Evolutionary conservation across 2,329 filamentous ascomycete species (phyloP), one percentile per base, ranked within the genome.

Genomic region (Hymenoscyphus repandus): DNA sequence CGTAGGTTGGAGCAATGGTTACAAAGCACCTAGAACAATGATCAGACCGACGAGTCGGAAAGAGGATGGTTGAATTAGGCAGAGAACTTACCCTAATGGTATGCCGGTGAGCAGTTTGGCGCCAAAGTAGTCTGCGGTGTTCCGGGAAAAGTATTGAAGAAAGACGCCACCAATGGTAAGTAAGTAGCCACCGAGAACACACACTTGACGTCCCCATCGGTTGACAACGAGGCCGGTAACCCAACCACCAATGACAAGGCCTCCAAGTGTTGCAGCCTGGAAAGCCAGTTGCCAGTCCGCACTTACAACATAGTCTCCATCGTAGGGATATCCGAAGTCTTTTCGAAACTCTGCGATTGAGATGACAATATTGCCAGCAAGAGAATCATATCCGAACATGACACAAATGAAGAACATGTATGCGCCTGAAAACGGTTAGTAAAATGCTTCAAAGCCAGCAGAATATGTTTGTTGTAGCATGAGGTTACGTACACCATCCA

Each of bases 61-160:
- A n/a, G n/a, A n/a, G n/a, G n/a, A n/a, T n/a, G n/a, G n/a, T n/a
- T n/a, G n/a, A n/a, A n/a, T 34, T 34, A 9, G 13, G 32, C 13
- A 13, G 13, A 13, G 9, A 34, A 34, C 32, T 34, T 13, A 34
- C 32, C 73, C 73, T 71, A 72, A 74, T 1, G 72, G 73, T 43
- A 75, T 68, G 46, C 73, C 70, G 43, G 70, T 72, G 11, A 75
- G 65, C 31, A 75, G 72, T 58, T 75, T 70, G 20, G 45, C 45
- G 43, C 38, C 38, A 41, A 41, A 41, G 38, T 17, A 41, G 4
- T 41, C n/a, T 15, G 38, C 38, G 10, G 38, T n/a, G n/a, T n/a
- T 41, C n/a, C 18, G n/a, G 38, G 38, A 41, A 17, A 42, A 42
- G 39, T 42, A 42, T 22, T 42, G 17, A 18, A 42, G 22, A 10